Evolutionary conservation across 345 rosid genomes (phyloP), one percentile per base, ranked within the genome.

Genomic region (Erodium maritimum): DNA sequence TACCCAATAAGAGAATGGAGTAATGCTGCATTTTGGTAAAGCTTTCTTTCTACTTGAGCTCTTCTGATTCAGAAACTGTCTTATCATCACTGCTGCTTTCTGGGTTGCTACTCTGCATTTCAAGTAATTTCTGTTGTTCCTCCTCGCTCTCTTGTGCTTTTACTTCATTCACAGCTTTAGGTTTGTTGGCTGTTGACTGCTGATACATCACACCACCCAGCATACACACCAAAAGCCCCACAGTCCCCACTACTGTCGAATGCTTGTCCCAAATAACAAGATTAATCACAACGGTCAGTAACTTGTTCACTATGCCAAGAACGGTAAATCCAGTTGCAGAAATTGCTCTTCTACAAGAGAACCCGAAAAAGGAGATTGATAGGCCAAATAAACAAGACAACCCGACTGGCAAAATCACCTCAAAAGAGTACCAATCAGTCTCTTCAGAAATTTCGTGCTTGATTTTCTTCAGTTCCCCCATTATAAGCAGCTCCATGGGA

Each of bases 251-350:
- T 52, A 79, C 61, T 22, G 85, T 80, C 1, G 97, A 87, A 75
- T 93, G 99, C 64, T 89, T 89, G 77, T 93, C 99, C 99, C 99
- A 93, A 10, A 93, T 74, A 14, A 85, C 56, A 60, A 85, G 66
- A 76, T 93, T 93, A 58, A 93, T 87, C 71, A 87, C 83, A 54
- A 89, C 97, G 0, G 99, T 93, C 77, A 93, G 56, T 10, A 89
- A 67, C 86, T 93, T 93, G 71, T 89, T 93, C 62, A 93, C 97
- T 9, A 93, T 89, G 0, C 99, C 99, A 55, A 93, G 95, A 72
- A 93, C 97, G n/a, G 99, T 93, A 58, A 82, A 93, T 3, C 99
- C 99, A 17, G 97, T 89, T 4, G 99, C 99, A 34, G 99, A 93
- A 65, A 93, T 93, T 4, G 90, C 96, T 52, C 84, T 71, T 12